Evolutionary conservation across 352 stramenopile genomes (phyloP), one percentile per base, ranked within the genome.

Genomic region (Globisporangium splendens): DNA sequence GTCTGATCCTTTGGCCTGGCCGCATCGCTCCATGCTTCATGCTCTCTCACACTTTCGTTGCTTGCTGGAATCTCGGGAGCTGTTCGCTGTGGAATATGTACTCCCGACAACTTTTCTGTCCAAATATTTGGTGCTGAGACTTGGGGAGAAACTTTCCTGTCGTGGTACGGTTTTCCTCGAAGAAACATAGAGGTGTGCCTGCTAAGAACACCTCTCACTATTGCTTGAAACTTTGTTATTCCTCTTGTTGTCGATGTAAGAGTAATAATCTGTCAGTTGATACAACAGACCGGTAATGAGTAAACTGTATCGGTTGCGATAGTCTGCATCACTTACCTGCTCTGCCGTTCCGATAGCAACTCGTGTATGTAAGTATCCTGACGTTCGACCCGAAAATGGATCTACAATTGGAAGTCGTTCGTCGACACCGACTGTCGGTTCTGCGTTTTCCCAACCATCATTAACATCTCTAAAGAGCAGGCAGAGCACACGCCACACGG

Each of bases 341-440:
- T 89, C 75, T 24, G 71, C 67, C 31, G 79, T 86, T 1, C 79
- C 79, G 15, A 85, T 44, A 13, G 66, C 73, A 28, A 80, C 41
- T 28, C 69, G 60, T 48, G 63, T 54, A 15, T 66, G 69, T 12
- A 89, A 43, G 28, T 62, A 54, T 2, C 79, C 79, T n/a, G 53
- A 57, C 0, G 46, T 24, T n/a, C 57, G 31, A 0, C 75, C 75
- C 4, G 64, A 70, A 20, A 89, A 77, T 2, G 66, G 73, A 59
- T 89, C 71, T 1, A 75, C 54, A 39, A 89, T 65, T 14, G 66
- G 60, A 22, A 79, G 64, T n/a, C 1, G 28, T 8, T 43, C 58
- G 54, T 85, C 69, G 13, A 75, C 56, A 10, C 69, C 68, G 41
- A 74, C 48, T 59, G 65, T 66, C 20, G 72, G 72, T 8, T 76